Evolutionary conservation across 1,284 basidiomycete genomes (phyloP), one percentile per base, ranked within the genome.

Genomic region (Bondarzewia mesenterica): DNA sequence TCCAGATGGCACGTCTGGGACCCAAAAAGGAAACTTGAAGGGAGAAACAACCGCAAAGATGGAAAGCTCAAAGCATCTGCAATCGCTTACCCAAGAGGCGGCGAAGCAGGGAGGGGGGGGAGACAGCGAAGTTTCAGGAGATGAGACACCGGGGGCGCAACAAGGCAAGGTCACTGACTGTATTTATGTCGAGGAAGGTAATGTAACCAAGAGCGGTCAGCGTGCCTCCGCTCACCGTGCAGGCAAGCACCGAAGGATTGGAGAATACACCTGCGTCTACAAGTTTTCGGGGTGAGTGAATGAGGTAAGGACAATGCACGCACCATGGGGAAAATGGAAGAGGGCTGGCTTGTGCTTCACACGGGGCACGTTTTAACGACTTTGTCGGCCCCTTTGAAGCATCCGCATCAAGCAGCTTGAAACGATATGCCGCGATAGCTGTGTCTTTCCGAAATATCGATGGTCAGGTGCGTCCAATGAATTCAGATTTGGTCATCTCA

Each of bases 11-110:
- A 46, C 45, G 49, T 49, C 20, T 46, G 47, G 50, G 44, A n/a
- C 54, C 55, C 47, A 48, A 56, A 50, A 40, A 50, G 55, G 55
- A 53, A 56, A 22, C 47, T 50, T 56, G 47, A 55, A 56, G 53
- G 54, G 49, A 45, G 16, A 18, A 40, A 22, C n/a, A 40, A 4
- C 10, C 14, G 48, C 51, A 46, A 55, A 55, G 54, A 55, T 51
- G 54, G 54, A 53, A 53, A 51, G 49, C 42, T 55, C 49, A 52
- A 55, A 48, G 53, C 46, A 48, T 15, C 10, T 10, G 3, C 38
- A 18, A 18, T 18, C 21, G 53, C 54, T 44, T 54, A 50, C 53
- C 48, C 43, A 35, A 49, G 27, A 50, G 44, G 50, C 48, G 32
- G 45, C 15, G 42, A 37, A 46, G 50, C 50, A 51, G 41, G 51